Conservation (phyloP, 2,329 filamentous ascomycete genomes). For the Pezicula radicicola region DNA sequence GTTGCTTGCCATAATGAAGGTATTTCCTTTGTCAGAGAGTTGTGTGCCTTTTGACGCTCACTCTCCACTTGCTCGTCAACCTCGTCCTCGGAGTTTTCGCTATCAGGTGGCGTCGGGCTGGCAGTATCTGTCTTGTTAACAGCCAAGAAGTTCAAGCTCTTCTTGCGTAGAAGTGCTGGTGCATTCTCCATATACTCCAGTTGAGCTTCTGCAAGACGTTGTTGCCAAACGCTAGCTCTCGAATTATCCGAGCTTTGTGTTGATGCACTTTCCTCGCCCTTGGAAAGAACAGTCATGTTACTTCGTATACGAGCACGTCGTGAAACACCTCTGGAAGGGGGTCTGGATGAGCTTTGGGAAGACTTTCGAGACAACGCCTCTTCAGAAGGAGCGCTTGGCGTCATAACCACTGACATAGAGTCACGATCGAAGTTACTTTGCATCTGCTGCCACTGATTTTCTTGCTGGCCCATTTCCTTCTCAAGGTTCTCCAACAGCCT, state of each 20-base stretch:
- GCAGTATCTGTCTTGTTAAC: constrained; percentile 32
- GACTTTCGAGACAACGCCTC: constrained; percentile 15
- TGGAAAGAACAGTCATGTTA: constrained; percentile 22
- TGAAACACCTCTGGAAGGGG: constrained; percentile 36
- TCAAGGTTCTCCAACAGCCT: constrained; percentile 55
- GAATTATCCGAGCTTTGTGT: constrained; percentile 29
- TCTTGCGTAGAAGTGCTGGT: constrained; percentile 33
- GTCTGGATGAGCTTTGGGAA: constrained; percentile 29
- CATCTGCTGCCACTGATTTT: constrained; percentile 57
- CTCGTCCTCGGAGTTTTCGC: constrained; percentile 38
- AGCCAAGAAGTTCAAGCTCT: constrained; percentile 37
- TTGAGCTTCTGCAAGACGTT: constrained; percentile 42
- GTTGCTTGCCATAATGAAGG: constrained; percentile 21
- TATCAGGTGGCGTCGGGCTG: constrained; percentile 54
- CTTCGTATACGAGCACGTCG: constrained; percentile 35
- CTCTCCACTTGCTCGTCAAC: constrained; percentile 15
- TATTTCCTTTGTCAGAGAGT: not conserved
- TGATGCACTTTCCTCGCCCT: constrained; percentile 24
- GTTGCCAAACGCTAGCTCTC: constrained; percentile 39
- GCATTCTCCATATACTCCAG: constrained; percentile 41
- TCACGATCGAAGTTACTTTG: constrained; percentile 44
- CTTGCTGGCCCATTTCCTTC: constrained; percentile 58
- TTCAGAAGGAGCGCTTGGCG: constrained; percentile 12
- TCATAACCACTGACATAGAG: constrained; percentile 20
- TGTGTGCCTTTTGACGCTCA: constrained; percentile 5